These are phyloP conservation scores for Chaetomidium leptoderma DNA, from an alignment of 495 filamentous ascomycete genomes.

Conservation along the genomic window DNA sequence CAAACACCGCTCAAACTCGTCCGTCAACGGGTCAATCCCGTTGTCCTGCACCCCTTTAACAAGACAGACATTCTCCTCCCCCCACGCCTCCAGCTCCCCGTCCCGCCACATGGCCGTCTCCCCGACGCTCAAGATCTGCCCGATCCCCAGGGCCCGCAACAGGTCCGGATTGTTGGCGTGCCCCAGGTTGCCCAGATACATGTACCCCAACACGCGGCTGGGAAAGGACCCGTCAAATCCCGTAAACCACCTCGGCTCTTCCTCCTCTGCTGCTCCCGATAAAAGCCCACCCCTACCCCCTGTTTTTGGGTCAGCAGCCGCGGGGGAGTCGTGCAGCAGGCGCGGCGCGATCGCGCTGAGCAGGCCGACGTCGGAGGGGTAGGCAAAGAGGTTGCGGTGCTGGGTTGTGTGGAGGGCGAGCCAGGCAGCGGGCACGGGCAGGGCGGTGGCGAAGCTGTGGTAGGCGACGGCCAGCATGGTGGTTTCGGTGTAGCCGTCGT, in stretches of 20 bases:
- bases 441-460: constrained; percentile 80
- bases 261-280: background rate
- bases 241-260: constrained; percentile 67
- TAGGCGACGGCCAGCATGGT: constrained; percentile 84
- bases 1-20: constrained; percentile 82
- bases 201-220: constrained; percentile 82
- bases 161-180: constrained; percentile 92
- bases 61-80: constrained; percentile 66
- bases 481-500: constrained; percentile 94
- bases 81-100: constrained; percentile 63
- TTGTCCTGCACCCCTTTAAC: constrained; percentile 91
- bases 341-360: constrained; percentile 69
- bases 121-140: constrained; percentile 87
- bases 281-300: background rate
- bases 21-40: constrained; percentile 84
- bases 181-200: constrained; percentile 89
- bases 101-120: constrained; percentile 79
- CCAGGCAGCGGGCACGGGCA: constrained; percentile 80
- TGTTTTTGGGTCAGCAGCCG: constrained; percentile 22
- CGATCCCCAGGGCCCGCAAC: constrained; percentile 73
- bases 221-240: constrained; percentile 88
- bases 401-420: constrained; percentile 74
- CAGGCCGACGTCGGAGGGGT: constrained; percentile 80
- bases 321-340: constrained; percentile 53
- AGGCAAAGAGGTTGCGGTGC: constrained; percentile 92